Evolutionary conservation across 305 asterid genomes (phyloP).

Genomic region (Fraxinus greggii): DNA sequence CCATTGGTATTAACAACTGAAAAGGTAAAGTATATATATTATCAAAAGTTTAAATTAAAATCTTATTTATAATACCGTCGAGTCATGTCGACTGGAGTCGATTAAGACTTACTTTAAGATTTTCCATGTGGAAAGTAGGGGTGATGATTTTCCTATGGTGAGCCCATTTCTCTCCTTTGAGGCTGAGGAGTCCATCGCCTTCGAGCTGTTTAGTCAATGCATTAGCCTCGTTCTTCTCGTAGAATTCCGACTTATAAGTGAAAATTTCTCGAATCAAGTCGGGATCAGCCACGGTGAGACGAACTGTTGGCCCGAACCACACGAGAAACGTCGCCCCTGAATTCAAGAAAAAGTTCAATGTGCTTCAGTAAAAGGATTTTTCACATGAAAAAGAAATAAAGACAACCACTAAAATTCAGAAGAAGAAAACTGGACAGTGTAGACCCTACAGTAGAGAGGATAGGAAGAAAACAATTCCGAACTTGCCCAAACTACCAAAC

Average conservation of each 20-base stretch:
- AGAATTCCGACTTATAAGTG: constrained; percentile 59
- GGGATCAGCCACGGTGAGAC: constrained; percentile 80
- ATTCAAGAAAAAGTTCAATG: background rate
- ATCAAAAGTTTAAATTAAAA: background rate
- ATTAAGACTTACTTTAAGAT: constrained; percentile 53
- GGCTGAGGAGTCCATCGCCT: constrained; percentile 86
- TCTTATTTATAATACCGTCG: background rate
- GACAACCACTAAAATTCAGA: constrained; percentile 11
- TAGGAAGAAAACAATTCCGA: background rate
- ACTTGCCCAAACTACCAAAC: constrained; percentile 10
- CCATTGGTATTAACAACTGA: constrained; percentile 72
- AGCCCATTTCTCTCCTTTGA: constrained; percentile 93
- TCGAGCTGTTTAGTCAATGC: constrained; percentile 69
- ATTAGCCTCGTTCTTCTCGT: constrained; percentile 81
- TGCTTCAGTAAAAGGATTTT: background rate
- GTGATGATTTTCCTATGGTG: constrained; percentile 84
- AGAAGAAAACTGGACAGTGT: constrained; percentile 51
- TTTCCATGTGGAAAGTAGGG: constrained; percentile 81
- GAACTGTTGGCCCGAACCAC: constrained; percentile 86
- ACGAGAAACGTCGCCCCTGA: constrained; percentile 78
- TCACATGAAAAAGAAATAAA: background rate
- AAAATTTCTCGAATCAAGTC: constrained; percentile 69
- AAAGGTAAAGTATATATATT: background rate
- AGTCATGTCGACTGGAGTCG: background rate
- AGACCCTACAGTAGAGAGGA: constrained; percentile 45